Conservation (phyloP, 306 rosid genomes). For the Alnus glutinosa region DNA sequence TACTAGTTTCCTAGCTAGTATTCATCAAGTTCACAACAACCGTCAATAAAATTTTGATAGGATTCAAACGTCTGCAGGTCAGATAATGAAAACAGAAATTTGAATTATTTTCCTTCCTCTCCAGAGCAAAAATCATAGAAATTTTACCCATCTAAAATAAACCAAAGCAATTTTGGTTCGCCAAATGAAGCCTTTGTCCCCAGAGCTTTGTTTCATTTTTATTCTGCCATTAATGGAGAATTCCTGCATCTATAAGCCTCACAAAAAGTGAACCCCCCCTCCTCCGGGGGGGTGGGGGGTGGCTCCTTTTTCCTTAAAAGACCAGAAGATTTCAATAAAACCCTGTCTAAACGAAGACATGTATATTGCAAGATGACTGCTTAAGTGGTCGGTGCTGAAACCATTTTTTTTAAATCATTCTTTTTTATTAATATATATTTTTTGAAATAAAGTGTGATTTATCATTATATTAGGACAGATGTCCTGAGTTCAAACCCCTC, state of each 20-base stretch:
- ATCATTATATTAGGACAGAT: too few species aligned
- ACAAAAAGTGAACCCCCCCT: too few species aligned
- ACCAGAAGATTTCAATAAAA: too few species aligned
- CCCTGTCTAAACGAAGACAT: too few species aligned
- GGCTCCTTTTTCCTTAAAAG: too few species aligned
- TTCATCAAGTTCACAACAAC: conserved; percentile 8
- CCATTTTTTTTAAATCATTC: too few species aligned
- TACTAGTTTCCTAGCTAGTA: neutral
- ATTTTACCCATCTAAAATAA: neutral
- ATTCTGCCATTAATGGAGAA: neutral
- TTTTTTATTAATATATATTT: too few species aligned
- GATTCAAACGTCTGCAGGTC: neutral
- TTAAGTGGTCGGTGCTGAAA: too few species aligned
- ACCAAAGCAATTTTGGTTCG: neutral
- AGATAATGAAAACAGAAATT: neutral
- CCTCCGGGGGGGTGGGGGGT: too few species aligned
- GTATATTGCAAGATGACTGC: too few species aligned
- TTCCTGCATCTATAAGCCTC: neutral
- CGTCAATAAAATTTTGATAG: neutral
- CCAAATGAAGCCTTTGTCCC: neutral
- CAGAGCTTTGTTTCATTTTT: neutral
- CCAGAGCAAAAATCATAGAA: neutral
- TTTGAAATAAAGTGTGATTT: too few species aligned
- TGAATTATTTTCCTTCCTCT: neutral
- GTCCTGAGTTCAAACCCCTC: too few species aligned